Evolutionary conservation across 140 eudicot genomes (phyloP).

Genomic region (Anethum foeniculum): DNA sequence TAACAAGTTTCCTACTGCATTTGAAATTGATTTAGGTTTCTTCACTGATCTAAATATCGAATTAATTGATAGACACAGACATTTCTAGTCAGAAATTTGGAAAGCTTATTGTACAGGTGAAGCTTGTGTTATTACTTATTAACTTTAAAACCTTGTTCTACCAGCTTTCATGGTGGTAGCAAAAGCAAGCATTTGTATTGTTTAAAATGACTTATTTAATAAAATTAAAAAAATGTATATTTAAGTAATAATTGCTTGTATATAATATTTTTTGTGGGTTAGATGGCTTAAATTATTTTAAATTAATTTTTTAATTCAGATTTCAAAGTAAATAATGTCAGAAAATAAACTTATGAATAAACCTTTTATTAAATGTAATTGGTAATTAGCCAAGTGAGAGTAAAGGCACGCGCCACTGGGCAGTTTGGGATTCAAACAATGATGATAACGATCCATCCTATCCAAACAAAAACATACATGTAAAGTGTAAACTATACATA

Average conservation of each 20-base stretch:
- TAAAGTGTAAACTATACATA: not conserved
- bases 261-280: too few relatives aligned
- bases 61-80: not conserved
- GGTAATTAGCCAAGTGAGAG: not conserved
- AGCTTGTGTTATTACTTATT: not conserved
- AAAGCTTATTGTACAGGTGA: not conserved
- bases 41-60: not conserved
- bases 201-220: too few relatives aligned
- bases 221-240: too few relatives aligned
- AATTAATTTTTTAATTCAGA: too few relatives aligned
- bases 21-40: not conserved
- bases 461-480: not conserved
- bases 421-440: not conserved
- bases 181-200: too few relatives aligned
- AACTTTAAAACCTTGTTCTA: not conserved
- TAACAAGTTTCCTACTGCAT: not conserved
- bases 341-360: too few relatives aligned
- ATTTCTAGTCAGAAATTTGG: not conserved
- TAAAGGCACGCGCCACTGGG: not conserved
- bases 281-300: too few relatives aligned
- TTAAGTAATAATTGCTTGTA: too few relatives aligned
- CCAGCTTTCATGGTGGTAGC: not conserved
- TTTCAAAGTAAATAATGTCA: too few relatives aligned
- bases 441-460: constrained; percentile 6
- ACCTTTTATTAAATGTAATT: too few relatives aligned